phyloP scores from a whole-genome alignment of 148 eudicot species.

The Cornus kousa region DNA sequence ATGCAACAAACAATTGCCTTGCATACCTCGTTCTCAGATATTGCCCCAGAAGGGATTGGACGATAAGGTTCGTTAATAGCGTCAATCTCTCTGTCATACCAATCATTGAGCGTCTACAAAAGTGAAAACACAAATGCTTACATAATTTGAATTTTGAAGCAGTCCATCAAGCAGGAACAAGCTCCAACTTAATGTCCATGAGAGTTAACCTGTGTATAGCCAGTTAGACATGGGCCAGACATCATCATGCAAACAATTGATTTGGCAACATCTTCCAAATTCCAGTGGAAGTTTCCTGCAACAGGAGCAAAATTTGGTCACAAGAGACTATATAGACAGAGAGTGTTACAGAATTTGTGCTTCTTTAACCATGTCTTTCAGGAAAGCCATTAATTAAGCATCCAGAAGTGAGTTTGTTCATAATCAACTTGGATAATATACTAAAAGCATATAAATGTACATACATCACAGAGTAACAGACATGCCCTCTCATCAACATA shows the following conservation, averaged over 20 bases:
- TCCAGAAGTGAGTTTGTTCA: background rate
- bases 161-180: conserved; percentile 12
- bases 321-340: background rate
- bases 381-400: background rate
- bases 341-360: background rate
- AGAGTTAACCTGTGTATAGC: conserved; percentile 79
- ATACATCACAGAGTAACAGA: background rate
- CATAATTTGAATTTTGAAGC: conserved; percentile 13
- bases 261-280: conserved; percentile 81
- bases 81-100: conserved; percentile 98
- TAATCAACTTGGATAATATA: background rate
- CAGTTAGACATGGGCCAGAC: conserved; percentile 95
- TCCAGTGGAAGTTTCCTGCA: conserved; percentile 95
- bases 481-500: conserved; percentile 6
- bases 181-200: conserved; percentile 5
- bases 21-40: conserved; percentile 79
- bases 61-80: conserved; percentile 99
- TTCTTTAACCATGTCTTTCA: background rate
- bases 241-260: conserved; percentile 86
- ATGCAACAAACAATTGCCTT: background rate
- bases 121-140: conserved; percentile 13
- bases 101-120: conserved; percentile 90
- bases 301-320: conserved; percentile 6
- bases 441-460: background rate
- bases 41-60: conserved; percentile 95